Conservation (phyloP, 495 filamentous ascomycete species). For the Clavariopsis aquatica region DNA sequence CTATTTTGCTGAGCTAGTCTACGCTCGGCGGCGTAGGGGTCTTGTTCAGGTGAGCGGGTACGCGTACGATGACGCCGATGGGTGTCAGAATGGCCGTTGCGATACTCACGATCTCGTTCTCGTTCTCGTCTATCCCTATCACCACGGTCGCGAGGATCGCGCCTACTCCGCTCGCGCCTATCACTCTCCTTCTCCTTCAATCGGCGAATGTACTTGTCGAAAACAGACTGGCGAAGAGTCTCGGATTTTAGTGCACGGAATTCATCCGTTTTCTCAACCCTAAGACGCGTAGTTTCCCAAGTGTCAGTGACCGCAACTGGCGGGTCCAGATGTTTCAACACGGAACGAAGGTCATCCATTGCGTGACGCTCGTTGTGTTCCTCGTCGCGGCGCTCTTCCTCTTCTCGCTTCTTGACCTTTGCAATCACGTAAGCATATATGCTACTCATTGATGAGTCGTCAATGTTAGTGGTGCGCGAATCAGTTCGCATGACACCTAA, state of each 20-base stretch:
- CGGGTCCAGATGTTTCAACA: constrained; percentile 90
- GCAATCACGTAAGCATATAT: constrained; percentile 87
- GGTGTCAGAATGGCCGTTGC: constrained; percentile 53
- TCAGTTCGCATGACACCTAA: constrained; percentile 73
- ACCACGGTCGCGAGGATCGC: constrained; percentile 52
- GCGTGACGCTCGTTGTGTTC: constrained; percentile 85
- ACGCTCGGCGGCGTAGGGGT: constrained; percentile 86
- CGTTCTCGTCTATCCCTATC: constrained; percentile 52
- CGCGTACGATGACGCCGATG: constrained; percentile 61
- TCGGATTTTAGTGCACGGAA: constrained; percentile 80
- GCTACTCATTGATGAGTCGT: constrained; percentile 68
- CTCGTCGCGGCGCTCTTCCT: constrained; percentile 80
- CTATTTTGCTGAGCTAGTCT: constrained; percentile 83
- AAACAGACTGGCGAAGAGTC: constrained; percentile 76
- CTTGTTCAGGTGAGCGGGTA: constrained; percentile 78
- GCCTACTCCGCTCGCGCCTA: constrained; percentile 39
- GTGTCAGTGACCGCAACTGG: constrained; percentile 73
- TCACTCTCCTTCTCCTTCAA: constrained; percentile 91
- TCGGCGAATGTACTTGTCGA: constrained; percentile 90
- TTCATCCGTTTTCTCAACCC: constrained; percentile 77
- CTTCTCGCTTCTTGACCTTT: constrained; percentile 69
- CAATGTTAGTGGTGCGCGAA: constrained; percentile 79
- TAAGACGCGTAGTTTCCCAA: constrained; percentile 79
- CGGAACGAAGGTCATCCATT: constrained; percentile 80
- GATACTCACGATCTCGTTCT: constrained; percentile 56